phyloP scores from a whole-genome alignment of 208 protist genomes.

The Polymyxa betae region DNA sequence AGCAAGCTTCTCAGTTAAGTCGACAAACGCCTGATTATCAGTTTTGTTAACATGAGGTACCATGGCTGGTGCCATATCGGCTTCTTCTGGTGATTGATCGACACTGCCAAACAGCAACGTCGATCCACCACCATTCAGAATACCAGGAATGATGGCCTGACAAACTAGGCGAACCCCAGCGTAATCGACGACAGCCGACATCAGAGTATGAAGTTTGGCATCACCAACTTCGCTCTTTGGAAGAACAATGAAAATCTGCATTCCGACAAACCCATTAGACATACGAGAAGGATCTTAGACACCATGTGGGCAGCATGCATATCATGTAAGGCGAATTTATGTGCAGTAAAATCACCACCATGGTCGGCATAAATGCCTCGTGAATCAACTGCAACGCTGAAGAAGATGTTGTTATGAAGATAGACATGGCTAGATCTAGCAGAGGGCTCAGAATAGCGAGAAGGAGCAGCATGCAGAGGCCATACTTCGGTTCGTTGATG shows the following conservation, averaged over 20 bases:
- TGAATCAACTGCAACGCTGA: not conserved
- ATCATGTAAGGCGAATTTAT: conserved; percentile 32
- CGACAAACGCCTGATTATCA: not conserved
- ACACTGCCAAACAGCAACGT: conserved; percentile 42
- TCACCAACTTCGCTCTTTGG: not conserved
- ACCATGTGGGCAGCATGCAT: not conserved
- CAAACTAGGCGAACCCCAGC: not conserved
- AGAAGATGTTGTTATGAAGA: conserved; percentile 35
- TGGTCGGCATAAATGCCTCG: not conserved
- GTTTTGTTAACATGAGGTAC: not conserved
- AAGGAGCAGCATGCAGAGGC: not conserved
- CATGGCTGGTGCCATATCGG: not conserved
- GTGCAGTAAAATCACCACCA: not conserved
- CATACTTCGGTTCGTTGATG: not conserved
- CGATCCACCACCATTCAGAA: conserved; percentile 17
- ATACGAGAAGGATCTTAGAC: not conserved
- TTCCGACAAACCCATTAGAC: not conserved
- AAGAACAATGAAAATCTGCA: not conserved
- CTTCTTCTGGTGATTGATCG: not conserved
- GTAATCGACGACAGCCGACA: conserved; percentile 7
- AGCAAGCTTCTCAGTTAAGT: not conserved
- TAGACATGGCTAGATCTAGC: not conserved
- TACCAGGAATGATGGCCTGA: conserved; percentile 44
- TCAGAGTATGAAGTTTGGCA: not conserved
- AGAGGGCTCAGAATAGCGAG: not conserved